Base-by-base conservation (phyloP, 768 basidiomycete species). In the Roridomyces roridus region DNA sequence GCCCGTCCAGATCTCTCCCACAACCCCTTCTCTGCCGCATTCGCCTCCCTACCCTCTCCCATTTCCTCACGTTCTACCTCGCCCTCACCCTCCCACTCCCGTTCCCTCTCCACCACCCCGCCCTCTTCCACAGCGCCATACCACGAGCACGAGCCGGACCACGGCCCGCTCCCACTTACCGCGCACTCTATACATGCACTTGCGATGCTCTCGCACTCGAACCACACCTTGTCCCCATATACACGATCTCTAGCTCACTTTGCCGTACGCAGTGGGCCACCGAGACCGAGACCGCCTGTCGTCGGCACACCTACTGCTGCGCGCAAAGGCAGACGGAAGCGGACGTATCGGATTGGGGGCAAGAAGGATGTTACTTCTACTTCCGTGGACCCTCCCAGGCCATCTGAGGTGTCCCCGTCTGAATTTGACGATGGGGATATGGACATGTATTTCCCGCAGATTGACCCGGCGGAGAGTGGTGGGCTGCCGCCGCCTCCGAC, bases 151-250 rank as follows among this genome's bases (percentile, higher is more conserved):
- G 31, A 81, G 24, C 69, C 73, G 35, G 76, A 80, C 39, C 81
- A 84, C 20, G 83, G 83, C 47, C 83, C 85, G 14, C 88, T 89
- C 0, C 74, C 81, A 0, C 69, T 82, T n/a, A 75, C 85, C 12
- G 89, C 87, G 73, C 87, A 88, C 60, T 86, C 88, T 6, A 80
- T 96, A 20, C 92, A 90, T 51, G 92, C 96, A 60, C 77, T 98
- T 10, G 89, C 92, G 17, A 92, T 91, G 4, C 84, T 99, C 42
- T 88, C 86, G 18, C 82, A 88, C 63, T 94, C 94, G 1, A 94
- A 97, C 66, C 96, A 97, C 67, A 99, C 96, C 0, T 77, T 99
- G 4, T 94, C 91, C 1, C 96, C 96, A 0, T 98, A 96, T 71
- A 97, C 96, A 6, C 86, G 94, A 50, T 87, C 89, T 14, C 80